Base-by-base conservation (phyloP, 148 eudicot genomes). In the Vaccinium vitisidaea region DNA sequence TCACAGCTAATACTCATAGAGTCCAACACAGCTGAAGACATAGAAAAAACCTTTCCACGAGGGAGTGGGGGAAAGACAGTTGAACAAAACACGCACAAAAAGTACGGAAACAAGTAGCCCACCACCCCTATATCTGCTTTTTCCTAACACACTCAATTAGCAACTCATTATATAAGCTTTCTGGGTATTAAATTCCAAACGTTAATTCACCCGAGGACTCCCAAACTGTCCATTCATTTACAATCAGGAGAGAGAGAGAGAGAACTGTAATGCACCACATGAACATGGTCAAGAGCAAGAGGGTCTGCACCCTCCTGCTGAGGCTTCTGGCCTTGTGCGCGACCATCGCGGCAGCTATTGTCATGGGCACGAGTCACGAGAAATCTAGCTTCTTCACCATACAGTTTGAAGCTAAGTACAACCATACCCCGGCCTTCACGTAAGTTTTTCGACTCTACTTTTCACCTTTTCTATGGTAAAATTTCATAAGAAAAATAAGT, bases 291-390 rank as follows among this genome's bases (percentile, higher is more conserved):
- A 85, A 85, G 70, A 55, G 58, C 73, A 70, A 52, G 79, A 70
- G 79, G 83, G 43, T 85, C 65, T 54, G 36, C 58, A 36, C 54
- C 55, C 18, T 80, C 25, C 6, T 85, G 79, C 83, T 85, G 14
- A 80, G 86, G 79, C 3, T 55, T 71, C 58, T 85, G 30, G 86
- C 86, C 0, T 39, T 85, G 18, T 70, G 54, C 0, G 39, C 79
- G 4, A 85, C 83, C 9, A 9, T 27, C 5, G 49, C 63, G 13
- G 86, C 86, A 1, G 71, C 83, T 61, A 80, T 80, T 70, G 79
- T 85, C 71, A 85, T 85, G 86, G 86, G 43, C 10, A 85, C 86
- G 1, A 85, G 86, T 8, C 86, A 55, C 19, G 70, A 85, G 83
- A 71, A 85, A 48, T 7, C 86, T 1, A 80, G 6, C 12, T 54